Conservation (phyloP, 2,329 filamentous ascomycete species). For the Alternaria tenuissima region DNA sequence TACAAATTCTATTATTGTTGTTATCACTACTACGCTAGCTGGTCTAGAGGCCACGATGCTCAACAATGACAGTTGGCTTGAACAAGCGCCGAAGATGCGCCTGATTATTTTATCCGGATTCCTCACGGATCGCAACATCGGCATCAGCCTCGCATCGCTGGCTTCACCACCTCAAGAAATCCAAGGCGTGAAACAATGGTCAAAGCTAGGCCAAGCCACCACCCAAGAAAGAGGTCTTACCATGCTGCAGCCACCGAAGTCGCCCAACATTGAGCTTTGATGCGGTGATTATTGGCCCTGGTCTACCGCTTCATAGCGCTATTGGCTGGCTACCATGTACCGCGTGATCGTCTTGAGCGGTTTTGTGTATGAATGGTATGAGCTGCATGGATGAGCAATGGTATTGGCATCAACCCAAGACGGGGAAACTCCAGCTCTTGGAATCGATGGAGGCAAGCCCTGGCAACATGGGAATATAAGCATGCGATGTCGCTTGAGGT, state of each 20-base stretch:
- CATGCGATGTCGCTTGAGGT: neutral
- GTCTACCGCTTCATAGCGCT: neutral
- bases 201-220: neutral
- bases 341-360: slow-evolving; percentile 7
- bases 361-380: neutral
- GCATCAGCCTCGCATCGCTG: neutral
- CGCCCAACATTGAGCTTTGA: neutral
- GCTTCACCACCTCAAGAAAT: neutral
- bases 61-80: neutral
- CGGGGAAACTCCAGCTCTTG: slow-evolving; percentile 2
- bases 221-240: slow-evolving; percentile 5
- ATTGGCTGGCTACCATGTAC: slow-evolving; percentile 1
- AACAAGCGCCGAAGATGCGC: neutral
- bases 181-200: neutral
- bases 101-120: neutral
- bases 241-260: slow-evolving; percentile 10
- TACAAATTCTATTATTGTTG: neutral
- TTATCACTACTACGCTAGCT: neutral
- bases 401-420: neutral
- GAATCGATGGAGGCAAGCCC: neutral
- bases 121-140: neutral
- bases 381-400: neutral
- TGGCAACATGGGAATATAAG: neutral
- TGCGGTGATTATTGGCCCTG: slow-evolving; percentile 1
- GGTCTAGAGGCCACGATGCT: neutral